phyloP scores from a whole-genome alignment of 495 filamentous ascomycete genomes.

The Xylaria nigripes region DNA sequence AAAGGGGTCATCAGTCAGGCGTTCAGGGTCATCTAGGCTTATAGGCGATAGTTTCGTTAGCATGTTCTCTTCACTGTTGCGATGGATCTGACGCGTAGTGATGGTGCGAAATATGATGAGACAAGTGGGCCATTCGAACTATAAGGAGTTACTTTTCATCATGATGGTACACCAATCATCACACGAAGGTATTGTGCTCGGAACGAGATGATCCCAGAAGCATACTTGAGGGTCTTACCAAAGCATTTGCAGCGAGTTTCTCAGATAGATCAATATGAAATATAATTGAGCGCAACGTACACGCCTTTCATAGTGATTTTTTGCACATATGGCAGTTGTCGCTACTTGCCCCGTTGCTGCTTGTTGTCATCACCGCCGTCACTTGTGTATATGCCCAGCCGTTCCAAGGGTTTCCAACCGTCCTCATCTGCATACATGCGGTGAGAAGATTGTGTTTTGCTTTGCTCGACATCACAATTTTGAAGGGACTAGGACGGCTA shows the following conservation, averaged over 20 bases:
- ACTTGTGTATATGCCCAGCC: background rate
- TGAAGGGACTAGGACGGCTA: no score
- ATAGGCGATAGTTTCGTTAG: background rate
- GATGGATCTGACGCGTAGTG: background rate
- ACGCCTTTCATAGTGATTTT: background rate
- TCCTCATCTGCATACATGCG: background rate
- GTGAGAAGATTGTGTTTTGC: background rate
- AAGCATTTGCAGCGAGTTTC: conserved; percentile 4
- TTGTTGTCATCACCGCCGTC: background rate
- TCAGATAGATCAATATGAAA: conserved; percentile 5
- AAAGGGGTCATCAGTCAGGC: conserved; percentile 1
- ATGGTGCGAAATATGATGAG: background rate
- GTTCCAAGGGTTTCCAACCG: background rate
- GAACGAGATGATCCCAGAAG: background rate
- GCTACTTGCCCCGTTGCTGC: background rate
- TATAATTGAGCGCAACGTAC: background rate
- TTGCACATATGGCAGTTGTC: background rate
- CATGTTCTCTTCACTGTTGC: background rate
- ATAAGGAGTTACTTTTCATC: background rate
- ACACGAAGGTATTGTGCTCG: background rate
- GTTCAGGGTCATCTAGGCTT: background rate
- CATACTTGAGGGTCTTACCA: background rate
- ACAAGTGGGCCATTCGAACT: background rate
- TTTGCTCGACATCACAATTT: no score
- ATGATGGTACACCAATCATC: background rate